Base-by-base conservation (phyloP, 495 filamentous ascomycete species). In the Daldinia childiae region DNA sequence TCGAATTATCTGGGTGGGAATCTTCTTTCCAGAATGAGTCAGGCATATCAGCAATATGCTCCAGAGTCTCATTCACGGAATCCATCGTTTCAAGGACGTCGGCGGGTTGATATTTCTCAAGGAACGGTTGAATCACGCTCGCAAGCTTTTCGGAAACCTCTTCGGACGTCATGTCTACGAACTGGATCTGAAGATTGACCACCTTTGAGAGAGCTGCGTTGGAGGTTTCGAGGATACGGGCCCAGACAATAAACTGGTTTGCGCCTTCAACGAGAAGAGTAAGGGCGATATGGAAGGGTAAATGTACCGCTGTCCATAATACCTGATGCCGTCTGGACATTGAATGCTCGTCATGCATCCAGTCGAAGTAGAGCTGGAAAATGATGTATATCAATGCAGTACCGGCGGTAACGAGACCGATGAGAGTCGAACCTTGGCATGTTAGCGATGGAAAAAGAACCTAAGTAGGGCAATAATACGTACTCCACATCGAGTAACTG, bases 341-440 rank as follows among this genome's bases (percentile, higher is more conserved):
- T 19, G 85, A 84, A 58, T 86, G 80, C 24, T 83, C 71, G 5
- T 80, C 73, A 11, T 80, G 83, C 62, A 84, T 77, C 64, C 82
- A 83, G 76, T 93, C 90, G 64, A 90, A 92, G 78, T 93, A 92
- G 59, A 89, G 83, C 80, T 91, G 89, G 82, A 87, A 92, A 32
- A 90, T 75, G 63, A 92, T 82, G 77, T 91, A 92, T n/a, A 81
- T 77, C 48, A 77, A 80, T 26, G 64, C 87, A 84, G 58, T 85
- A 82, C 69, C 86, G 75, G 61, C 82, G 68, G 60, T 80, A 63
- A 81, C 71, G 17, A 80, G 65, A 41, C 79, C 66, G 34, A 81
- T 76, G 26, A 81, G 76, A 50, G 66, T 74, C 1, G 78, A 26
- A 51, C 77, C 69, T 72, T 66, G n/a, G n/a, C 39, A 54, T 34